These are phyloP conservation scores for Cryptococcus depauperatus DNA, from an alignment of 1,284 basidiomycete genomes.

Conservation along the genomic window DNA sequence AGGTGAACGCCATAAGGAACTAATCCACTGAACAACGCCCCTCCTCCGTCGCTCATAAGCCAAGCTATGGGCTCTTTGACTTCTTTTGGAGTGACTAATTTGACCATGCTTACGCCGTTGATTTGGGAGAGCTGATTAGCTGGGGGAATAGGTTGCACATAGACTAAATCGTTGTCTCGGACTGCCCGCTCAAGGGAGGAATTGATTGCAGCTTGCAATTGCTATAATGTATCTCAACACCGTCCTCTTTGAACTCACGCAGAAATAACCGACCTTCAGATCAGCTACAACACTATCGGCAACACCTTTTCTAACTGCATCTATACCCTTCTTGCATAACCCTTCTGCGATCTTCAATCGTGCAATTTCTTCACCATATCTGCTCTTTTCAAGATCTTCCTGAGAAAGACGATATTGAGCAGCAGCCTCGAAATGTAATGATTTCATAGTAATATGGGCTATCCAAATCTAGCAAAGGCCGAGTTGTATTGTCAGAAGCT, in stretches of 20 bases:
- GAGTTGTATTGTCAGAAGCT: background rate
- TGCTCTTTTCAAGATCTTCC: conserved; percentile 79
- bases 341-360: conserved; percentile 61
- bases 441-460: conserved; percentile 73
- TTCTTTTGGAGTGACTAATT: conserved; percentile 55
- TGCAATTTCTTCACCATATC: conserved; percentile 76
- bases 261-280: conserved; percentile 54
- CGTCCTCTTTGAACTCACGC: background rate
- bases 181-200: conserved; percentile 57
- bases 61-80: conserved; percentile 54
- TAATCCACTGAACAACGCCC: conserved; percentile 65
- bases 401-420: conserved; percentile 82
- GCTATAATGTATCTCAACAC: conserved; percentile 52
- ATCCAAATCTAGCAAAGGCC: conserved; percentile 65
- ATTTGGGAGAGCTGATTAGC: conserved; percentile 62
- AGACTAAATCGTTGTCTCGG: conserved; percentile 93
- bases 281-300: conserved; percentile 62
- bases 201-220: conserved; percentile 58
- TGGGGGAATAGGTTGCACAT: conserved; percentile 78
- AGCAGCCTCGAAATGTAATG: conserved; percentile 78
- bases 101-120: conserved; percentile 61
- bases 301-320: conserved; percentile 60
- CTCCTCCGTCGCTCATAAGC: conserved; percentile 49
- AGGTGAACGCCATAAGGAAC: conserved; percentile 81
- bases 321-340: conserved; percentile 65